Conservation (phyloP, 352 stramenopile species). For the Globisporangium abappressorium region DNA sequence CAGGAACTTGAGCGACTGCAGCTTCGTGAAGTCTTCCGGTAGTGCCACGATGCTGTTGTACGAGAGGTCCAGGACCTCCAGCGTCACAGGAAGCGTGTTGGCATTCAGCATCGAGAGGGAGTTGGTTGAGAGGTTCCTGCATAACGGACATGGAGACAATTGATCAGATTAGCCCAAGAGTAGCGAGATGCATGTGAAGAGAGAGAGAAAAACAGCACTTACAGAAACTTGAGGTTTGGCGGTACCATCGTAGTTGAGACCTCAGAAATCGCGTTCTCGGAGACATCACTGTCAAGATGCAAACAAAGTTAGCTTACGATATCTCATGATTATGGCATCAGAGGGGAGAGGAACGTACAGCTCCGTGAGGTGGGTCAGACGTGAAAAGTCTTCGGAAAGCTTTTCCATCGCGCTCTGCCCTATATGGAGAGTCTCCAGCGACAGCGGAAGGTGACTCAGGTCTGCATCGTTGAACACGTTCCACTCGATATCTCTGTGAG, state of each 20-base stretch:
- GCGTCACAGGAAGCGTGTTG: conserved; percentile 2
- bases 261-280: conserved; percentile 14
- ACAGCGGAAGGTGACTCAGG: conserved; percentile 24
- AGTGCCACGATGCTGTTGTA: conserved; percentile 12
- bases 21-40: conserved; percentile 12
- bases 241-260: conserved; percentile 13
- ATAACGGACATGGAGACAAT: not conserved
- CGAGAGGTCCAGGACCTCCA: conserved; percentile 19
- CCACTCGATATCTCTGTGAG: conserved; percentile 30
- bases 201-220: not conserved
- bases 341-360: conserved; percentile 14
- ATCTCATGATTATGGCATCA: not conserved
- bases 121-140: conserved; percentile 22
- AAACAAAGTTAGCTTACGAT: conserved; percentile 1
- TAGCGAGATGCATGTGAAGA: too few relatives aligned
- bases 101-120: conserved; percentile 10
- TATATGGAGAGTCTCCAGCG: conserved; percentile 27
- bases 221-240: conserved; percentile 21
- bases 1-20: conserved; percentile 18
- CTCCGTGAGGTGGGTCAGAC: conserved; percentile 21
- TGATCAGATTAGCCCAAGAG: not conserved
- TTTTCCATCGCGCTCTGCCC: conserved; percentile 16
- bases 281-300: conserved; percentile 14
- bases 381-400: conserved; percentile 24
- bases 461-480: conserved; percentile 30